A percentile compares a stretch with the other conserved stretches of the same genome.
phyloP scores from a whole-genome alignment of 805 yeast genomes.

The Zygoascus ofunaensis region DNA sequence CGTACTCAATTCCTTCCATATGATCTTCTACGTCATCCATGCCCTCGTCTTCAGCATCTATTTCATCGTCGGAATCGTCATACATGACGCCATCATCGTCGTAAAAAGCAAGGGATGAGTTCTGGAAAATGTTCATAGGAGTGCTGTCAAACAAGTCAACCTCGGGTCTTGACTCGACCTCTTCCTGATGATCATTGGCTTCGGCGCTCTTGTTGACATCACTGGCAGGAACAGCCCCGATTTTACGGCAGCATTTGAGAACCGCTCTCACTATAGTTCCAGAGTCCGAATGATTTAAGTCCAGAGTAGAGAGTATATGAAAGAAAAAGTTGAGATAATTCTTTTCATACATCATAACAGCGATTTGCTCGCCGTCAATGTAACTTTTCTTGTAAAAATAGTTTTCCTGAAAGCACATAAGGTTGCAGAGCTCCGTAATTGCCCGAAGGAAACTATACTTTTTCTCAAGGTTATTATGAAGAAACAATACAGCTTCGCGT shows the following conservation, averaged over 20 bases:
- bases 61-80: conserved; percentile 51
- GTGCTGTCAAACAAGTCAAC: conserved; percentile 47
- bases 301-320: conserved; percentile 52
- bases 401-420: conserved; percentile 22
- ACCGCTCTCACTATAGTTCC: conserved; percentile 49
- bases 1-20: conserved; percentile 4
- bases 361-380: conserved; percentile 51
- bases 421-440: conserved; percentile 38
- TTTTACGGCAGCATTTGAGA: conserved; percentile 45
- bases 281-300: conserved; percentile 63
- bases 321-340: conserved; percentile 44
- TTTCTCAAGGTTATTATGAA: conserved; percentile 31
- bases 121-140: conserved; percentile 64
- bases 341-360: conserved; percentile 60
- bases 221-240: conserved; percentile 14
- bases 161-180: conserved; percentile 38
- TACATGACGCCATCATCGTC: conserved; percentile 63
- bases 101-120: conserved; percentile 91
- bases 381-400: conserved; percentile 9
- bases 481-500: conserved; percentile 37
- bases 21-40: conserved; percentile 21
- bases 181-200: conserved; percentile 46
- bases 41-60: conserved; percentile 34
- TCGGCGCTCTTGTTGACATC: conserved; percentile 45
- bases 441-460: conserved; percentile 50